These are phyloP conservation scores for Alopecurus myosuroides DNA, from an alignment of 176 grass and related monocot genomes.

Conservation along the genomic window DNA sequence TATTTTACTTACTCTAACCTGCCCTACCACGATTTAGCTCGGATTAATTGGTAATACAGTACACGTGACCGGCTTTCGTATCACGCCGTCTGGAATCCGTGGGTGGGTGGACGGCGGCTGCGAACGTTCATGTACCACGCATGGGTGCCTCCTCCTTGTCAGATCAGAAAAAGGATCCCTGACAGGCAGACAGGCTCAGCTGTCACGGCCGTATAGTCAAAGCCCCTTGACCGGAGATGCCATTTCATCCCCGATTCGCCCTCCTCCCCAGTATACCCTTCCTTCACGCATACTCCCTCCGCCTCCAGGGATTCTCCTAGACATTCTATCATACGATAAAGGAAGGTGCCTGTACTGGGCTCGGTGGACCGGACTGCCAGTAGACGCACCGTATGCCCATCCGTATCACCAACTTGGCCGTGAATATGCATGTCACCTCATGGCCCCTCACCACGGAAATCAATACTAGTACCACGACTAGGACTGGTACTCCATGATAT, in stretches of 20 bases:
- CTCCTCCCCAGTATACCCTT: not conserved
- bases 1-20: too few relatives aligned
- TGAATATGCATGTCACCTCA: not conserved
- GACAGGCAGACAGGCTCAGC: not conserved
- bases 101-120: too few relatives aligned
- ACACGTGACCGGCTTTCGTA: not conserved
- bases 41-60: too few relatives aligned
- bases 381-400: not conserved
- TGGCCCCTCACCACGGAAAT: too few relatives aligned
- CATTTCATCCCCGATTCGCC: not conserved
- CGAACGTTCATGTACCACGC: too few relatives aligned
- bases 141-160: not conserved
- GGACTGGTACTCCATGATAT: too few relatives aligned
- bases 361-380: not conserved
- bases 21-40: too few relatives aligned
- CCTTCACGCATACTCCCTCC: not conserved
- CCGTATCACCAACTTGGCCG: not conserved
- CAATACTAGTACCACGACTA: too few relatives aligned
- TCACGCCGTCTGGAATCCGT: not conserved
- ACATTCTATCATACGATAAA: not conserved
- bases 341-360: not conserved
- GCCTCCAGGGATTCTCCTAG: not conserved
- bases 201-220: conserved; percentile 2
- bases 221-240: not conserved
- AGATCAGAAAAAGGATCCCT: not conserved